Base-by-base conservation (phyloP, 305 asterid genomes). In the Fraxinus sp. region DNA sequence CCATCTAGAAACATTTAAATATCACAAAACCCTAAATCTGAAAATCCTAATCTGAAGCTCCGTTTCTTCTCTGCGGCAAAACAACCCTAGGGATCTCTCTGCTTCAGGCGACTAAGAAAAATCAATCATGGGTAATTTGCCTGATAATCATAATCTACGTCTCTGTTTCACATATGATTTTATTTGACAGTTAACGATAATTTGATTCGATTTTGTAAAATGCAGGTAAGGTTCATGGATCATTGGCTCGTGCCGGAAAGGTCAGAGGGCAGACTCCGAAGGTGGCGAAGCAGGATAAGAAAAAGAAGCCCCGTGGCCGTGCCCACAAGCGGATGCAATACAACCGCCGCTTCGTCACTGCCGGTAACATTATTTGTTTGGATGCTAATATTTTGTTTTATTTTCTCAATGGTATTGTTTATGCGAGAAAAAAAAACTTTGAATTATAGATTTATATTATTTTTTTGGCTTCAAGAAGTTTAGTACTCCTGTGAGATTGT, bases 221-320 rank as follows among this genome's bases (percentile, higher is more conserved):
- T 26, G 73, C 89, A 91, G 94, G 94, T 77, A 91, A 91, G 93
- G 93, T 91, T 24, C 97, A 91, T 85, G 95, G 97, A 78, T 90
- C 95, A 24, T 84, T 92, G 80, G 91, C 94, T 30, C 95, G 94
- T 77, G 97, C 97, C 32, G 95, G 97, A 28, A 91, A 90, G 89
- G 92, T 92, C 57, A 88, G 93, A 86, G 94, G 90, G 0, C 94
- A 92, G 85, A 91, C 96, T 9, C 94, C 96, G 0, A 90, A 90
- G 89, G 96, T 91, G 33, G 93, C 92, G 35, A 91, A 90, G 89
- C 93, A 91, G 84, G 96, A 92, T 70, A 91, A 90, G 90, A 91
- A 90, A 90, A 90, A 91, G 93, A 79, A 91, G 88, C 93, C 94
- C 28, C 89, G 94, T 1, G 97, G 97, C 86, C 93, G 94, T 37